Evolutionary conservation across 2,329 filamentous ascomycete genomes (phyloP).

Genomic region (Helotiales sp.): DNA sequence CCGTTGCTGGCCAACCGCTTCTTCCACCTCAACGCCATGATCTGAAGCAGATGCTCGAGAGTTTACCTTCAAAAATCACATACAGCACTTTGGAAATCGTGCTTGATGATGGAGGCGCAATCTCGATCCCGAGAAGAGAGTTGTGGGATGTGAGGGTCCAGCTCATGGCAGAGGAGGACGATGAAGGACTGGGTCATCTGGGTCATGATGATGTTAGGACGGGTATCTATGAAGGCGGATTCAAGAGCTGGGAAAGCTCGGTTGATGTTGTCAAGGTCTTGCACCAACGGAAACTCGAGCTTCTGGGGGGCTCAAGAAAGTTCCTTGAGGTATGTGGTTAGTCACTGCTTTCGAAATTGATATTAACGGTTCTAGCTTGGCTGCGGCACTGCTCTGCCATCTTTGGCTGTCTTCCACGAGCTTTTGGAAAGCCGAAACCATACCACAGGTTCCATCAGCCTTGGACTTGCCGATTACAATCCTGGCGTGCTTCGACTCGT

Average conservation of each 20-base stretch:
- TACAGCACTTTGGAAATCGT: slow-evolving; percentile 63
- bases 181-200: slow-evolving; percentile 50
- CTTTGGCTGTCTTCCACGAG: slow-evolving; percentile 69
- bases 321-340: slow-evolving; percentile 33
- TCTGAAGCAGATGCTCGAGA: slow-evolving; percentile 50
- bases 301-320: slow-evolving; percentile 15
- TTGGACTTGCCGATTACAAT: slow-evolving; percentile 79
- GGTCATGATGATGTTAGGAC: slow-evolving; percentile 75
- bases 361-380: slow-evolving; percentile 56
- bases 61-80: slow-evolving; percentile 72
- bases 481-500: slow-evolving; percentile 74
- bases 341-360: not conserved
- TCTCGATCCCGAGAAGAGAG: slow-evolving; percentile 69
- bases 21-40: slow-evolving; percentile 55
- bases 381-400: slow-evolving; percentile 76
- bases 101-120: slow-evolving; percentile 54
- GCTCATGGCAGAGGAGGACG: slow-evolving; percentile 72
- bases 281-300: slow-evolving; percentile 15
- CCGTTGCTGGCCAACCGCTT: slow-evolving; percentile 60
- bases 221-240: slow-evolving; percentile 82
- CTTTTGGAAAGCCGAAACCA: slow-evolving; percentile 33
- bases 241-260: slow-evolving; percentile 89
- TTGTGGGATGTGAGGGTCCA: slow-evolving; percentile 81
- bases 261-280: slow-evolving; percentile 71
- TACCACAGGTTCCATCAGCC: slow-evolving; percentile 32